Base-by-base conservation (phyloP, 768 basidiomycete genomes). In the Leucosporidium scottii region DNA sequence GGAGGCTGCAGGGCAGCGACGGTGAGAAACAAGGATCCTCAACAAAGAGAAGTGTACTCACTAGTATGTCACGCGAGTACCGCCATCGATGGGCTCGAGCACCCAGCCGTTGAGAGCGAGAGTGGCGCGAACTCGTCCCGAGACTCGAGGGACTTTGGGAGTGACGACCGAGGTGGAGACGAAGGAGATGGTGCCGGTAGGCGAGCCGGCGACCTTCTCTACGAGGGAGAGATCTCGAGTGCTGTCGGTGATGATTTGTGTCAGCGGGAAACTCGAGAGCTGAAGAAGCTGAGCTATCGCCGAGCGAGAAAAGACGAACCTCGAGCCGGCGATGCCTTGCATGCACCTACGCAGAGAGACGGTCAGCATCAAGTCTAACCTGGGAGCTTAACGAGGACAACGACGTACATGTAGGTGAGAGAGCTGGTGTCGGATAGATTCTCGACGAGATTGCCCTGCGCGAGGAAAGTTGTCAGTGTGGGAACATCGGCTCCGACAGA, bases 81-180 rank as follows among this genome's bases (percentile, higher is more conserved):
- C 68, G 20, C 21, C 31, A 27, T 28, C 39, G 44, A 55, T 69
- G 0, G 68, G 68, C 56, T 70, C 69, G 31, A 74, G 65, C 13
- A 71, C 67, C 67, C 68, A 71, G 27, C 73, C 73, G 62, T 74
- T 74, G 0, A 74, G 49, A 12, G 67, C 62, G 59, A 74, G 71
- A 23, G 60, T 71, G 18, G 73, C 70, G 15, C 73, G 69, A 3
- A 70, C 67, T 1, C 73, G 57, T 3, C 73, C 73, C 1, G 68
- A 62, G 34, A 74, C 73, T 13, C 65, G 65, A 17, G 73, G 73
- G 50, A 74, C 66, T n/a, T 64, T 66, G 44, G 73, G 67, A 1
- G 69, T 64, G 25, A 66, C 67, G 62, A 74, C 64, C 36, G 73
- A 74, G 15, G 73, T 74, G 28, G 73, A 68, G 17, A 63, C 69